Base-by-base conservation (phyloP, 1,284 basidiomycete species). In the Chiua sp. region DNA sequence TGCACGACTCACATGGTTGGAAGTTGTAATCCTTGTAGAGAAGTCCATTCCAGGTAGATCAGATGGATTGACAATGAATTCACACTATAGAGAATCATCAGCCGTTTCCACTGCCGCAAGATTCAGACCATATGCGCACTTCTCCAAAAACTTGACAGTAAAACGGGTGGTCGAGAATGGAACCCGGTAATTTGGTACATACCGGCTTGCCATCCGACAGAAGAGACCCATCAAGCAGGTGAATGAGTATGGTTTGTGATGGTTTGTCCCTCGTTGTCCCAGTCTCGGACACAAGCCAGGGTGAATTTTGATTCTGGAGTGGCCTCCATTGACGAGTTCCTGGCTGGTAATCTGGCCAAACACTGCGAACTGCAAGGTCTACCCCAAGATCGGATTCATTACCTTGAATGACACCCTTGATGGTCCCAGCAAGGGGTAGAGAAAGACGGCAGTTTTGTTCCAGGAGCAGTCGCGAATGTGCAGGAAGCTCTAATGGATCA, bases 141-240 rank as follows among this genome's bases (percentile, higher is more conserved):
- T 68, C 37, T 10, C 64, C 67, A 32, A 79, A 75, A 26, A 83
- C 59, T 0, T 72, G 64, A 3, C 33, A 26, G 48, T 78, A 83
- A 1, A 71, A 66, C 1, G 71, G 47, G 63, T 82, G 75, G 0
- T 33, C 39, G 1, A 72, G 44, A 42, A 82, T 78, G 0, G 65
- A 59, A 1, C 42, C 53, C 0, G 80, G 79, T 15, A 85, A 69
- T 26, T 75, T 73, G 8, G n/a, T n/a, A n/a, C 77, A 75, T 6
- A 81, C 54, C 2, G 76, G 71, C 51, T 74, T 74, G 0, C 80
- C 82, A 49, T 79, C 66, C 10, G 84, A 72, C 8, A 82, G 67
- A 7, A 85, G 69, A 11, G 63, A 59, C 11, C 82, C 83, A 39
- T 75, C 65, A 7, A 83, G 60, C 2, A 83, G 42, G 56, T 85